Conservation (phyloP, 163 green algal genomes). For the Scenedesmus sp. region DNA sequence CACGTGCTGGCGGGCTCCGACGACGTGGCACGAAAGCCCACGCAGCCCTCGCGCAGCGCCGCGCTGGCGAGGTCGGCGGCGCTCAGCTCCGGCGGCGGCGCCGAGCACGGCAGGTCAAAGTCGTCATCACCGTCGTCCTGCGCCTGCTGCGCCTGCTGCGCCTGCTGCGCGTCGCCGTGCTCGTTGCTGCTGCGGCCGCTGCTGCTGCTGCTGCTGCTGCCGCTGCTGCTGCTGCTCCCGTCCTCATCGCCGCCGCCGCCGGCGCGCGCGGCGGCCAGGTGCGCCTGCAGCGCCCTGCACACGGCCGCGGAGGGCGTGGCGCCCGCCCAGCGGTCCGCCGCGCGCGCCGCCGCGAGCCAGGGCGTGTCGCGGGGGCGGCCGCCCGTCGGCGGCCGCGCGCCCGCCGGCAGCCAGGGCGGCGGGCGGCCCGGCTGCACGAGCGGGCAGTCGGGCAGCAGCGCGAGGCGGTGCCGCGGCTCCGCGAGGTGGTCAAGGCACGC, state of each 20-base stretch:
- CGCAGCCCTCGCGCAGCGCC: neutral
- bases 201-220: conserved; percentile 21
- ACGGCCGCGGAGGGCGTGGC: neutral
- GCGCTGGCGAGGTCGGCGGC: neutral
- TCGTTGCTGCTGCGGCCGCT: too few relatives aligned
- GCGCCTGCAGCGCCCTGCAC: neutral
- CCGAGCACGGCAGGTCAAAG: neutral
- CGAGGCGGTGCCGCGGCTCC: neutral
- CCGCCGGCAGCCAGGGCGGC: neutral
- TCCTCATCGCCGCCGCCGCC: conserved; percentile 8
- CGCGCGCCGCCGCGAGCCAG: neutral
- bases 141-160: neutral
- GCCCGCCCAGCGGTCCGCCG: conserved; percentile 8
- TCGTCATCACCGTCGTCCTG: too few relatives aligned
- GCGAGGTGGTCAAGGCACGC: neutral
- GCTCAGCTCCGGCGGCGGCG: too few relatives aligned
- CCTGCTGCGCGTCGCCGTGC: neutral
- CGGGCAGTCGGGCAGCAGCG: conserved; percentile 8
- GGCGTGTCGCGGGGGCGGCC: too few relatives aligned
- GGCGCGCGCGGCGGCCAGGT: neutral
- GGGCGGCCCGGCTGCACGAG: neutral
- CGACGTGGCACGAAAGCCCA: neutral
- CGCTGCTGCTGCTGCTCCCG: conserved; percentile 7
- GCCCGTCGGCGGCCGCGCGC: too few relatives aligned
- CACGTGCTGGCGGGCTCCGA: conserved; percentile 5